Evolutionary conservation across 805 yeast genomes (phyloP).

Genomic region (Lipomyces lipofer): DNA sequence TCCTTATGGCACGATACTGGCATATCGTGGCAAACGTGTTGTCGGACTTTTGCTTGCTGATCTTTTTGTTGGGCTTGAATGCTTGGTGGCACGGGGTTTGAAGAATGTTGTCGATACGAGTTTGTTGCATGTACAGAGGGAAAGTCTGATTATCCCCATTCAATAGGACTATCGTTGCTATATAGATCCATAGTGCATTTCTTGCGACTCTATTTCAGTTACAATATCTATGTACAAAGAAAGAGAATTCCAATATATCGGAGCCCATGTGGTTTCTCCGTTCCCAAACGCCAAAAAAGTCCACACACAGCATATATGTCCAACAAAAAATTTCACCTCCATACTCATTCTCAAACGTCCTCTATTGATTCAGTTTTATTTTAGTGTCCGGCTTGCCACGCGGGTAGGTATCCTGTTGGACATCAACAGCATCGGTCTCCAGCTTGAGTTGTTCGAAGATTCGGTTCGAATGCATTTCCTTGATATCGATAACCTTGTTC

Average conservation of each 20-base stretch:
- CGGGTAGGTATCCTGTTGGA: not conserved
- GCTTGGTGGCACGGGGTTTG: slow-evolving; percentile 19
- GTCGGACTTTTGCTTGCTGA: slow-evolving; percentile 27
- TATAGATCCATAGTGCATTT: too few relatives aligned
- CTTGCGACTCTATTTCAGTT: too few relatives aligned
- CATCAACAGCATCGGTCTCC: slow-evolving; percentile 11
- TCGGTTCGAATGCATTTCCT: slow-evolving; percentile 48
- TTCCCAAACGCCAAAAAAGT: too few relatives aligned
- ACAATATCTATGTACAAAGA: too few relatives aligned
- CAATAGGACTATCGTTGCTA: too few relatives aligned
- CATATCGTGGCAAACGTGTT: slow-evolving; percentile 28
- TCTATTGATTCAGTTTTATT: slow-evolving; percentile 8
- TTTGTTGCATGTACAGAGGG: too few relatives aligned
- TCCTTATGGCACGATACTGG: slow-evolving; percentile 29
- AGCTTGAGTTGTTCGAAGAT: slow-evolving; percentile 60
- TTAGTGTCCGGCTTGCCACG: slow-evolving; percentile 8
- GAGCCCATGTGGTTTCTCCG: too few relatives aligned
- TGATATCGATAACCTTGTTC: slow-evolving; percentile 50
- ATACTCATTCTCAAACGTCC: not conserved
- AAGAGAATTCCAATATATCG: too few relatives aligned
- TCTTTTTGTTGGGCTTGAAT: slow-evolving; percentile 26
- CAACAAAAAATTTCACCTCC: not conserved
- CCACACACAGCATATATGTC: not conserved
- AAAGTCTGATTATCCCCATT: too few relatives aligned
- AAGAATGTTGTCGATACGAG: too few relatives aligned